Conservation (phyloP, 2,329 filamentous ascomycete species). For the Colletotrichum cuscutae region DNA sequence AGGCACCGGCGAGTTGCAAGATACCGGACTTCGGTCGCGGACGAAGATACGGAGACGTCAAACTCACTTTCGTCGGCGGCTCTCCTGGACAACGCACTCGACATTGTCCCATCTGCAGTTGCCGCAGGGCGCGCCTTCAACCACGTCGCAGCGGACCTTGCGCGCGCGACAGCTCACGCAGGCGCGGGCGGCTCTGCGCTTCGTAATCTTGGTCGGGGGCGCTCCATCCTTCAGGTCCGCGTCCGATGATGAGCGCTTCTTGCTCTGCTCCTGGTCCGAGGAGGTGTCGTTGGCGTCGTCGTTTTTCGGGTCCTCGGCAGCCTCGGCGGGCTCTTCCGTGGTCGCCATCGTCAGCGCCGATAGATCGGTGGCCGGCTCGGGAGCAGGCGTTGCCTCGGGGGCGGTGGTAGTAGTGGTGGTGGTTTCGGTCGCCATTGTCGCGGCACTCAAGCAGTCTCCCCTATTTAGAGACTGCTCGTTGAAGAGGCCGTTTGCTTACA, state of each 20-base stretch:
- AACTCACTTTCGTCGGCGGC: constrained; percentile 86
- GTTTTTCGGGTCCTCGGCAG: constrained; percentile 8
- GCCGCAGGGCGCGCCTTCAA: constrained; percentile 86
- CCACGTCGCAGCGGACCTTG: constrained; percentile 94
- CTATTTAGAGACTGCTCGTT: constrained; percentile 26
- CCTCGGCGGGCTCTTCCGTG: constrained; percentile 12
- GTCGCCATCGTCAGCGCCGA: constrained; percentile 14
- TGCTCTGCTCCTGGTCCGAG: constrained; percentile 31
- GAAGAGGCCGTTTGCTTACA: neutral
- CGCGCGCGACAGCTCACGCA: constrained; percentile 89
- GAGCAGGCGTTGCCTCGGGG: constrained; percentile 8
- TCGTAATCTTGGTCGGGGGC: constrained; percentile 63
- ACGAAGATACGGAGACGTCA: no score
- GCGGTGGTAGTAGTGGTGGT: constrained; percentile 14
- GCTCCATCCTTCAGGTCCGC: constrained; percentile 32
- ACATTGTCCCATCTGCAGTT: constrained; percentile 87
- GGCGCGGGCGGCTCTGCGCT: constrained; percentile 89
- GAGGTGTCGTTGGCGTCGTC: constrained; percentile 28
- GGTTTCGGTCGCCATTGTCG: constrained; percentile 24
- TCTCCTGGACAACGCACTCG: constrained; percentile 81
- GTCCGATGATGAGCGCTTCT: constrained; percentile 33
- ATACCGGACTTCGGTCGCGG: no score
- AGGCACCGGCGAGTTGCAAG: neutral
- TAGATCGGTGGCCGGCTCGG: constrained; percentile 22
- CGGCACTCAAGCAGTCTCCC: constrained; percentile 17